A percentile compares a stretch with the other conserved stretches of the same genome.
phyloP scores from a whole-genome alignment of 2,329 filamentous ascomycete genomes.

The Aspergillus alliaceus region DNA sequence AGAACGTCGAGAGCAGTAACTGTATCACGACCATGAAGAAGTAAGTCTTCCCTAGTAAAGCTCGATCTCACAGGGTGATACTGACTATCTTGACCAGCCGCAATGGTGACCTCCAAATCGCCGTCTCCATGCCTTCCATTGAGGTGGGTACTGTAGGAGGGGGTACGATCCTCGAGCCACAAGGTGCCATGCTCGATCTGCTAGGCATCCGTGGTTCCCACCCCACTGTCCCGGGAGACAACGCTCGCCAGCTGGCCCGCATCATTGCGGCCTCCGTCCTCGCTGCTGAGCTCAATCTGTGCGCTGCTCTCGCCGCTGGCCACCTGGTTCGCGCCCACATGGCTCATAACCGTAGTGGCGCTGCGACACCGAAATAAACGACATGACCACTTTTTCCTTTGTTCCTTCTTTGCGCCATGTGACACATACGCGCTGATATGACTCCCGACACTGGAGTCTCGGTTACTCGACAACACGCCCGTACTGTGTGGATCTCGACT shows the following conservation, averaged over 20 bases:
- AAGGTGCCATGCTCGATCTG: constrained; percentile 89
- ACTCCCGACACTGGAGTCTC: too few relatives aligned
- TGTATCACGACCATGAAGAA: constrained; percentile 98
- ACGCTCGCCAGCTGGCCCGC: constrained; percentile 78
- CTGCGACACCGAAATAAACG: too few relatives aligned
- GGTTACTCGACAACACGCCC: too few relatives aligned
- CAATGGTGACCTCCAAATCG: constrained; percentile 84
- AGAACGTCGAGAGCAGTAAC: constrained; percentile 90
- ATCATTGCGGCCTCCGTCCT: constrained; percentile 80
- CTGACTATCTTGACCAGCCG: constrained; percentile 54
- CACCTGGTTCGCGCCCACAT: constrained; percentile 63
- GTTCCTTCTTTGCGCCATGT: too few relatives aligned
- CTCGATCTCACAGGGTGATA: not conserved
- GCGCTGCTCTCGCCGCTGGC: constrained; percentile 83
- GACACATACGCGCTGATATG: too few relatives aligned
- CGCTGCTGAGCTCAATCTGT: constrained; percentile 84
- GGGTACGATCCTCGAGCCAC: constrained; percentile 88
- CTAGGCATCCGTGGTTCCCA: constrained; percentile 89
- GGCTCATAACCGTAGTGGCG: not conserved
- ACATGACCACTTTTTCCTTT: too few relatives aligned
- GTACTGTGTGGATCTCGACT: too few relatives aligned
- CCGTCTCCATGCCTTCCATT: constrained; percentile 91
- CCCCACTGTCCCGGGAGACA: constrained; percentile 81
- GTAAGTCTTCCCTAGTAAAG: constrained; percentile 59
- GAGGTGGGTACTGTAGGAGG: constrained; percentile 94